Base-by-base conservation (phyloP, 2,329 filamentous ascomycete species). In the Alternaria burnsii region DNA sequence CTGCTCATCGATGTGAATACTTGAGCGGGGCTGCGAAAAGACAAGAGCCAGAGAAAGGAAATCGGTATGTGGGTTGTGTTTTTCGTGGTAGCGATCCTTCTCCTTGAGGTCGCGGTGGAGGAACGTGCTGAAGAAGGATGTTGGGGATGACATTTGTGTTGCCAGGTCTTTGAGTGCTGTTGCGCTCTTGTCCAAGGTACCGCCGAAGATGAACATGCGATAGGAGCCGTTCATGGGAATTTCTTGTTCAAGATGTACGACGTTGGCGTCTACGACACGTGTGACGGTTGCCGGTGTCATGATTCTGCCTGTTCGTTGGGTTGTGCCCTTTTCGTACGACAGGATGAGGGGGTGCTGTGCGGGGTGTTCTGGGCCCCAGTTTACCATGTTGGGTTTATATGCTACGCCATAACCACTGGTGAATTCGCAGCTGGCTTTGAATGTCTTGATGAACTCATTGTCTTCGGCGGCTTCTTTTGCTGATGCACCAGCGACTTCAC, bases 361-460 rank as follows among this genome's bases (percentile, higher is more conserved):
- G 1, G 88, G 84, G 79, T 97, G 93, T 4, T 82, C 82, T 0
- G 87, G 78, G 10, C 90, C 91, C 92, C 93, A 97, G 81, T 97
- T 97, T 79, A 97, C 85, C 30, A 86, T 80, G 79, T 97, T 97
- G 55, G 91, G 85, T 66, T 89, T 86, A 82, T 97, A 97, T 30
- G 89, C 90, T 22, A 97, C 93, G 61, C 94, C 94, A 76, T 97
- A 97, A 59, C 94, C 94, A 66, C 91, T 93, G 11, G 93, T 97
- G 79, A 97, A 97, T 73, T 95, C 93, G 82, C 93, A 97, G 30
- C 89, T 88, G 58, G 92, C 91, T 78, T 97, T 97, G 84, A 97
- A 97, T 0, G 90, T 93, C 81, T 90, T 90, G 75, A 97, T 88
- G 76, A 97, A 97, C 11, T 91, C 88, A 72, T 94, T 94, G 60